phyloP scores from a whole-genome alignment of 2,329 filamentous ascomycete species.

The Cladosporium halotolerans region DNA sequence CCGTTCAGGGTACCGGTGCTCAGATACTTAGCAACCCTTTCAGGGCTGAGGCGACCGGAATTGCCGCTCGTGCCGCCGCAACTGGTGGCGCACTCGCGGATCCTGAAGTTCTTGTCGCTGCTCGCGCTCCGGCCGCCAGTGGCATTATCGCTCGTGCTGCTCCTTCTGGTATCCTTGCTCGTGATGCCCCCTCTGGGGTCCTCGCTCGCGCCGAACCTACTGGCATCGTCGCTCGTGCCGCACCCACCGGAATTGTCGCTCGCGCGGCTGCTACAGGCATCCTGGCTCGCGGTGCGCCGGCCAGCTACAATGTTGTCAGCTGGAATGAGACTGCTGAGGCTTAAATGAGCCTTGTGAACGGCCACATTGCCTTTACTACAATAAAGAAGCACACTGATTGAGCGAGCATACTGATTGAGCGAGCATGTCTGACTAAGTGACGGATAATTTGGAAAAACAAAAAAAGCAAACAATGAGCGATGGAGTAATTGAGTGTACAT shows the following conservation, averaged over 20 bases:
- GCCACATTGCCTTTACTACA: no score
- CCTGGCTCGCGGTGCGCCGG: not conserved
- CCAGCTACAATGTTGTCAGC: slow-evolving; percentile 12
- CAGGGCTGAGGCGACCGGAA: not conserved
- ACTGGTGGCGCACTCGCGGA: not conserved
- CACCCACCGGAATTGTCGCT: not conserved
- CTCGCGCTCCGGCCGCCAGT: not conserved
- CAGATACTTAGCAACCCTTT: not conserved
- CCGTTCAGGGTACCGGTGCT: not conserved
- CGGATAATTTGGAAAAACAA: not conserved
- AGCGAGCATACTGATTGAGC: no score
- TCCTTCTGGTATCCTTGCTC: not conserved
- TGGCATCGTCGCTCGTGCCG: not conserved
- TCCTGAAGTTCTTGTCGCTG: not conserved
- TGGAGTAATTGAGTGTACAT: not conserved
- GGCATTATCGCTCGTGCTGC: not conserved
- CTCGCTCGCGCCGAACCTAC: not conserved
- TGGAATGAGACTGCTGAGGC: slow-evolving; percentile 13
- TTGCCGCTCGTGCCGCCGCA: not conserved
- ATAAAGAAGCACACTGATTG: no score
- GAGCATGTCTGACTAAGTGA: not conserved
- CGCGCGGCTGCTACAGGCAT: not conserved
- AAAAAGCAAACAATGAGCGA: not conserved
- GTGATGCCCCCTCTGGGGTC: not conserved
- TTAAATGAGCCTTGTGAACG: not conserved